These are phyloP conservation scores for Neoconidiobolus thromboides DNA, from an alignment of 371 early-diverging fungal genomes.

Conservation along the genomic window DNA sequence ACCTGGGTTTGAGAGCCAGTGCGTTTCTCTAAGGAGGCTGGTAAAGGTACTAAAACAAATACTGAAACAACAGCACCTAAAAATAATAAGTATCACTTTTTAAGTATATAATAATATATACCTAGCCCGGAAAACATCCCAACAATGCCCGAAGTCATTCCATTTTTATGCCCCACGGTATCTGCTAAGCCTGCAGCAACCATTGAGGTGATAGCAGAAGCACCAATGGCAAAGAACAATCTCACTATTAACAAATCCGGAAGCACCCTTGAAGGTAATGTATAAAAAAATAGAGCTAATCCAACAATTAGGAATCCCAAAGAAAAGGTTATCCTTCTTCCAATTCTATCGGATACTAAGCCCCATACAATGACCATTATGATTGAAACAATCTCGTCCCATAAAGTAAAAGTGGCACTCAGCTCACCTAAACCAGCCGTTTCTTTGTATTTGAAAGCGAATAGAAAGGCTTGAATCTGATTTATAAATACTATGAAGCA, in stretches of 20 bases:
- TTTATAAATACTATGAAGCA: constrained; percentile 27
- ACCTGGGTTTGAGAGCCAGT: constrained; percentile 4
- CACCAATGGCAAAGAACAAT: constrained; percentile 40
- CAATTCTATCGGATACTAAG: constrained; percentile 22
- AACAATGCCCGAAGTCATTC: constrained; percentile 24
- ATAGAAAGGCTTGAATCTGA: constrained; percentile 16
- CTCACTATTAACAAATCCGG: constrained; percentile 26
- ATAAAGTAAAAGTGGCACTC: constrained; percentile 24
- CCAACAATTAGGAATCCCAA: constrained; percentile 24
- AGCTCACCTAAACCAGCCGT: constrained; percentile 4
- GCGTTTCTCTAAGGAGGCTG: neutral
- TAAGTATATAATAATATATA: constrained; percentile 1
- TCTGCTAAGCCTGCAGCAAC: constrained; percentile 34
- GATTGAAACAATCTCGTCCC: constrained; percentile 36
- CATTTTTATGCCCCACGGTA: constrained; percentile 23
- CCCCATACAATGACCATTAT: constrained; percentile 30
- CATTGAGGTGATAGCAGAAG: constrained; percentile 48
- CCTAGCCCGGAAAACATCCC: constrained; percentile 30
- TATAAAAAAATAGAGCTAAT: constrained; percentile 18
- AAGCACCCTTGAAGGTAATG: constrained; percentile 20
- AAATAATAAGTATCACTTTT: neutral
- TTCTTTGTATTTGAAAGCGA: constrained; percentile 11
- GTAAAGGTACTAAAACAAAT: constrained; percentile 1
- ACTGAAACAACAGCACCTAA: neutral
- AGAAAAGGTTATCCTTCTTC: constrained; percentile 25